Base-by-base conservation (phyloP, 495 filamentous ascomycete genomes). In the Hyaloscypha variabilis region DNA sequence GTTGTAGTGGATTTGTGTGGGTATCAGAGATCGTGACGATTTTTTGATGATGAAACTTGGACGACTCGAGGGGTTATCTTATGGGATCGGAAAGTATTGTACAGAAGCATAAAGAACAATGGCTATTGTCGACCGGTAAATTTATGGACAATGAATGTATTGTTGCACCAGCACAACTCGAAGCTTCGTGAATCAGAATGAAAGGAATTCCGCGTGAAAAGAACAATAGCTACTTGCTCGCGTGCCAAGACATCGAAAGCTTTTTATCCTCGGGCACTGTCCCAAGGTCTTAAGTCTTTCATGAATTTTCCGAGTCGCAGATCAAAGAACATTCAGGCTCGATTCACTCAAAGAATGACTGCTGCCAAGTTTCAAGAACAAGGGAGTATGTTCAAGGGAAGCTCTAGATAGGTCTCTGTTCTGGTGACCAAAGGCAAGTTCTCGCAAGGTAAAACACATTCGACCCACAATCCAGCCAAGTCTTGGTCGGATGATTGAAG, bases 131-230 rank as follows among this genome's bases (percentile, higher is more conserved):
- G 58, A n/a, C 21, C 23, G 29, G 4, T 28, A 50, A 29, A 26
- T 31, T 23, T 34, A 61, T 60, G 8, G 21, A 60, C 24, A 50
- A 49, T 26, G 36, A 49, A 49, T 28, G 58, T 50, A 61, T 60
- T 60, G 58, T 61, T 61, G 58, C 19, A 26, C 58, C 58, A 50
- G 58, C 39, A 51, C 58, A 61, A 61, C 42, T 21, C 23, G 49
- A 25, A 61, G 19, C 2, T 29, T 58, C 54, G 54, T 34, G 25
- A 58, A 58, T 31, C 14, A 23, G 8, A 21, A 28, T 11, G 2
- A 49, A 49, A 26, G 21, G 11, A 61, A 14, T 49, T 25, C n/a
- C 8, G 39, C 39, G 36, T 61, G 58, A 61, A 61, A 51, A 51
- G 34, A 25, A 61, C 36, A 49, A 58, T 58, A 34, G 25, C 54